Conservation (phyloP, 2,329 filamentous ascomycete genomes). For the Fusarium incarnatum region DNA sequence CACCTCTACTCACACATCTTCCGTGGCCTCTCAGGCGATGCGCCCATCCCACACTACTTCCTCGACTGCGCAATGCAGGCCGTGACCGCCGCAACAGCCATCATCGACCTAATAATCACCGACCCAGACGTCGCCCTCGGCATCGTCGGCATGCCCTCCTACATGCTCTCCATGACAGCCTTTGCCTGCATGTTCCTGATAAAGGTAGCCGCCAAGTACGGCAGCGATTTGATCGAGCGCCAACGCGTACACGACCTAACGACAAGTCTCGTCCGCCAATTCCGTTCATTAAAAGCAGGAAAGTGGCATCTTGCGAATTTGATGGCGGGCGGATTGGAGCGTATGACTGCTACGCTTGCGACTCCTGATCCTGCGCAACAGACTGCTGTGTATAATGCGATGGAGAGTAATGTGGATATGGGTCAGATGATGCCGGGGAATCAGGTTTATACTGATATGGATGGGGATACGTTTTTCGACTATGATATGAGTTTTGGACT, state of each 20-base stretch:
- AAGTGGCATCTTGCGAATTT: constrained; percentile 61
- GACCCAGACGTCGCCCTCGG: constrained; percentile 57
- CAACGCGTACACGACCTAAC: constrained; percentile 55
- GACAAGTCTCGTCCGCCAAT: constrained; percentile 54
- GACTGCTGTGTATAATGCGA: constrained; percentile 16
- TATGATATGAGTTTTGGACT: constrained; percentile 49
- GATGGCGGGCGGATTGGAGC: constrained; percentile 62
- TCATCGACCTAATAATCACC: constrained; percentile 57
- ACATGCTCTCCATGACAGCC: constrained; percentile 64
- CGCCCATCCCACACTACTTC: constrained; percentile 51
- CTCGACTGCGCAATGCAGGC: constrained; percentile 51
- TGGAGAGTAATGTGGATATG: constrained; percentile 36
- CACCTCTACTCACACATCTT: constrained; percentile 58
- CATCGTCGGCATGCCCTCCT: constrained; percentile 60
- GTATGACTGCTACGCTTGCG: constrained; percentile 48
- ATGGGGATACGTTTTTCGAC: constrained; percentile 46
- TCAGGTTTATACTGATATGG: constrained; percentile 41
- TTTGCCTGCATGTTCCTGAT: constrained; percentile 65
- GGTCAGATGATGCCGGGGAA: constrained; percentile 36
- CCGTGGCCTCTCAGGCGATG: constrained; percentile 52
- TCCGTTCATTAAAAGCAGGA: constrained; percentile 55
- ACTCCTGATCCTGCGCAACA: constrained; percentile 27
- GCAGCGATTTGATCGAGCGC: constrained; percentile 56
- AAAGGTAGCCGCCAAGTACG: constrained; percentile 59
- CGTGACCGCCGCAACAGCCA: constrained; percentile 55